These are phyloP conservation scores for Lentinula detonsa DNA, from an alignment of 768 basidiomycete genomes.

Conservation along the genomic window DNA sequence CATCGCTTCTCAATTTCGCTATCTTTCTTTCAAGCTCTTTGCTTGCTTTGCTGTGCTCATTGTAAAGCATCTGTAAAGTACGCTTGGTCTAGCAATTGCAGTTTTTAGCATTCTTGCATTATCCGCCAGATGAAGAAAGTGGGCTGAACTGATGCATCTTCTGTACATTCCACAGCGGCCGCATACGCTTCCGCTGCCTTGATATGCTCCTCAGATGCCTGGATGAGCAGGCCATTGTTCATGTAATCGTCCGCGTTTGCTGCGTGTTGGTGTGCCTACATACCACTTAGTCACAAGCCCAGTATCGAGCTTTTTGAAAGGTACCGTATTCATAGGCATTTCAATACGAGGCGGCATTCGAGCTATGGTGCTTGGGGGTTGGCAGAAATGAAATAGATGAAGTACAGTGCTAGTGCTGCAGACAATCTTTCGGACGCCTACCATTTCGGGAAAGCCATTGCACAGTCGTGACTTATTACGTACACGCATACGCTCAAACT, in stretches of 20 bases:
- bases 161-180: constrained; percentile 66
- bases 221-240: constrained; percentile 61
- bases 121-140: constrained; percentile 7
- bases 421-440: too few species aligned
- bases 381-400: neutral
- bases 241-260: constrained; percentile 73
- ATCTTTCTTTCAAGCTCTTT: constrained; percentile 71
- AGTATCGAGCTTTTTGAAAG: constrained; percentile 9
- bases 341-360: constrained; percentile 27
- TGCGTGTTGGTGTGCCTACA: constrained; percentile 77
- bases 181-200: constrained; percentile 75
- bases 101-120: constrained; percentile 4
- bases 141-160: constrained; percentile 59
- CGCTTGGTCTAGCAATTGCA: constrained; percentile 55
- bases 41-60: constrained; percentile 64
- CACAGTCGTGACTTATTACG: too few species aligned
- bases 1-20: constrained; percentile 65
- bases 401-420: too few species aligned
- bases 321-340: constrained; percentile 49
- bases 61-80: constrained; percentile 69
- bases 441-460: too few species aligned
- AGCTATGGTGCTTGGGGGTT: neutral
- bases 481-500: too few species aligned
- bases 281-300: neutral
- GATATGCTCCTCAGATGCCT: constrained; percentile 66